Evolutionary conservation across 192 early-diverging fungal species (phyloP), one percentile per base, ranked within the genome.

Genomic region (Umbelopsis sp.): DNA sequence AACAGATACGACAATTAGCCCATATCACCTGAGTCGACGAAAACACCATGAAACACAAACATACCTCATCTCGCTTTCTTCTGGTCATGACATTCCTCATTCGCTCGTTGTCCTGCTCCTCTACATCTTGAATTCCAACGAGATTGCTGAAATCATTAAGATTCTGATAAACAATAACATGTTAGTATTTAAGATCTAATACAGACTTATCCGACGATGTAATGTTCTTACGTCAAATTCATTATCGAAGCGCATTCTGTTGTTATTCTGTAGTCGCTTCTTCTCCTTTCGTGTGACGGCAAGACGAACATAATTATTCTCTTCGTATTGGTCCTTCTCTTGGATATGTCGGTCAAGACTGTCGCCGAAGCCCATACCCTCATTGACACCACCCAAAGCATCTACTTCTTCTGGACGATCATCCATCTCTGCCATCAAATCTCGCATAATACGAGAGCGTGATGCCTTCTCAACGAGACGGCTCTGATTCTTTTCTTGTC

Each of bases 271-370:
- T 66, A 92, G 41, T 50, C 84, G 82, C 71, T 87, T 84, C 83
- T 91, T 85, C 50, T 97, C 94, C 77, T 93, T 91, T 65, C 88
- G 87, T 47, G 85, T 88, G 54, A 94, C 49, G 47, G 81, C 79
- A 49, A 95, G 76, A 59, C 96, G 87, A 36, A 89, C 87, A 79
- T 95, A 95, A 80, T 96, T 95, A 22, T 94, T 91, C 72, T 97
- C 96, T 76, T 97, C 96, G 74, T 92, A 96, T 24, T 82, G 71
- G 56, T 86, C 80, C 38, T 88, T 84, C 71, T 96, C 92, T 11
- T 81, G 80, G 17, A 87, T 83, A 65, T 85, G 68, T 34, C 80
- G 74, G 74, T 92, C 88, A 59, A 89, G 76, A 22, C 78, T 82
- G 38, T 81, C 81, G 34, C 87, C 81, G 52, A 87, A 82, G 11